A percentile compares a stretch with the other conserved stretches of the same genome.
Conservation (phyloP, 257 asterid species). For the Penstemon newberryi region DNA sequence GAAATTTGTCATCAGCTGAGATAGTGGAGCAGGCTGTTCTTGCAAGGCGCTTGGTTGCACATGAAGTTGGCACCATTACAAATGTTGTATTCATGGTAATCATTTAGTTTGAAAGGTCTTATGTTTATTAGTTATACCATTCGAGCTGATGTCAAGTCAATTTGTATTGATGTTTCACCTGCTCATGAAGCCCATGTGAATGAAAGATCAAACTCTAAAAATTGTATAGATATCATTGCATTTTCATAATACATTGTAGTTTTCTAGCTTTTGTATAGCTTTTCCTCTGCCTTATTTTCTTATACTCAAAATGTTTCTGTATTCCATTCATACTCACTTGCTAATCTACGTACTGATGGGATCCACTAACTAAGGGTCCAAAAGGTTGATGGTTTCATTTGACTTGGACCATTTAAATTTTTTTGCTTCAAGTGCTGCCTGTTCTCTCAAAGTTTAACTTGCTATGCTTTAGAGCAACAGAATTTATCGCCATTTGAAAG, state of each 20-base stretch:
- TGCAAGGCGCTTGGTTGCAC: constrained; percentile 75
- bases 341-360: constrained; percentile 18
- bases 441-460: background rate
- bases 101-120: constrained; percentile 10
- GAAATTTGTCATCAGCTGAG: constrained; percentile 85
- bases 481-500: background rate
- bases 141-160: constrained; percentile 7
- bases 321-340: background rate
- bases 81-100: constrained; percentile 96
- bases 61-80: constrained; percentile 73
- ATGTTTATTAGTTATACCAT: constrained; percentile 5
- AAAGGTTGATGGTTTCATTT: constrained; percentile 8
- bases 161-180: background rate
- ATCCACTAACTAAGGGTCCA: constrained; percentile 1
- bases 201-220: too few species aligned
- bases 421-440: background rate
- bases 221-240: too few species aligned
- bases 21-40: constrained; percentile 96
- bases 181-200: too few species aligned
- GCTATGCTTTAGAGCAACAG: constrained; percentile 12
- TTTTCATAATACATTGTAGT: too few species aligned
- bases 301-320: background rate
- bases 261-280: too few species aligned
- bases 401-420: background rate
- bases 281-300: too few species aligned